Base-by-base conservation (phyloP, 352 stramenopile genomes). In the Globisporangium cederbergense region DNA sequence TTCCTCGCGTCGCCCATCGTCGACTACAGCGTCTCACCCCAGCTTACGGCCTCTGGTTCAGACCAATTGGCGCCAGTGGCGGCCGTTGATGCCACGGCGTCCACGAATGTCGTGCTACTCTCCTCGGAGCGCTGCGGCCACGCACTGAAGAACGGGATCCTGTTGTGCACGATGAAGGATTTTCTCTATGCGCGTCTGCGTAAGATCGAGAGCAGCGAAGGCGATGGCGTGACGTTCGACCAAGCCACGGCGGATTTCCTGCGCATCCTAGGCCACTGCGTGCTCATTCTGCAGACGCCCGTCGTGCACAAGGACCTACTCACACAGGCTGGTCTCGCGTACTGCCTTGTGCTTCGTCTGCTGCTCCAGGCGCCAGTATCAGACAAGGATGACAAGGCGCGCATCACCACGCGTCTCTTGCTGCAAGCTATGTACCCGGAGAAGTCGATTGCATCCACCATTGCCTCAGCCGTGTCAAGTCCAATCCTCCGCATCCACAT, bases 261-360 rank as follows among this genome's bases (percentile, higher is more conserved):
- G 20, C 71, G 76, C 9, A 78, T 94, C 54, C 55, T 89, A 16
- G 59, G 70, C 34, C 71, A 86, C 47, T 90, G 83, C 58, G 74
- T 84, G 47, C 58, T 88, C n/a, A 70, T 94, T 38, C 57, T 94
- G 45, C 73, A 86, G 62, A 91, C 83, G 2, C 67, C 54, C 18
- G 85, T 91, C 22, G 81, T 91, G n/a, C 81, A 89, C 67, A 94
- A 94, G 65, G 83, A 92, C 11, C 57, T 94, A 58, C 75, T 94
- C 5, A 94, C 85, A 0, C 83, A 91, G 61, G 81, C 83, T 4
- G 85, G 81, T 4, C 68, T 94, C 18, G 78, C 81, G 10, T 88
- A 87, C 64, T 88, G 81, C 50, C 71, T 92, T 8, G 52, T 91
- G n/a, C 63, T 89, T 28, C 83, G 83, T 4, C 34, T 92, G 38